Percentiles rank a stretch among this genome's conserved stretches.
Evolutionary conservation across 73 alveolate genomes (phyloP).

Genomic region (Symbiodinium natans): DNA sequence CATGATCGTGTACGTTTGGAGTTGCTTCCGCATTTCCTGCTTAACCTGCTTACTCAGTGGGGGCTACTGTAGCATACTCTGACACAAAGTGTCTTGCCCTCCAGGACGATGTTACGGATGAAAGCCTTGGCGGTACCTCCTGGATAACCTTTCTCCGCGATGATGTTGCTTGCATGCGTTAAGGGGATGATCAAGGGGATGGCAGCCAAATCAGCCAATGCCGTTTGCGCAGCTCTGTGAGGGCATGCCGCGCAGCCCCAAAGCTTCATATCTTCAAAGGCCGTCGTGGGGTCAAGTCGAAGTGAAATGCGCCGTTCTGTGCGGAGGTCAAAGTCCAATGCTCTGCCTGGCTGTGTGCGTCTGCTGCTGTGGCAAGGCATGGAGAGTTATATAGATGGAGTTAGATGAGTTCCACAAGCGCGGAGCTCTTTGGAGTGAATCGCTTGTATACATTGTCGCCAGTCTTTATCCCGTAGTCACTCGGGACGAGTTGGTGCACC

Average conservation of each 20-base stretch:
- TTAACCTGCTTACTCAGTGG: background rate
- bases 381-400: no score
- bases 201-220: no score
- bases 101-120: constrained; percentile 28
- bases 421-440: no score
- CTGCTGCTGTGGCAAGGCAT: constrained; percentile 48
- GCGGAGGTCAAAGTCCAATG: constrained; percentile 64
- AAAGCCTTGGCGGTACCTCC: background rate
- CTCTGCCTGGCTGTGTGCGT: constrained; percentile 54
- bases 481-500: no score
- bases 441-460: no score
- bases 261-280: background rate
- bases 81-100: background rate
- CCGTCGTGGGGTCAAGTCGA: no score
- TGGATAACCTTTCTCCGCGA: constrained; percentile 67
- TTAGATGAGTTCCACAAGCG: no score
- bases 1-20: no score
- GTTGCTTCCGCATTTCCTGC: background rate
- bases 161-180: constrained; percentile 3
- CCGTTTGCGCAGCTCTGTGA: background rate
- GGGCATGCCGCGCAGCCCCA: background rate
- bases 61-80: background rate
- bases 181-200: no score
- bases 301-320: background rate
- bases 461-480: no score